Conservation (phyloP, 192 early-diverging fungal genomes). For the Coemansia furcata region DNA sequence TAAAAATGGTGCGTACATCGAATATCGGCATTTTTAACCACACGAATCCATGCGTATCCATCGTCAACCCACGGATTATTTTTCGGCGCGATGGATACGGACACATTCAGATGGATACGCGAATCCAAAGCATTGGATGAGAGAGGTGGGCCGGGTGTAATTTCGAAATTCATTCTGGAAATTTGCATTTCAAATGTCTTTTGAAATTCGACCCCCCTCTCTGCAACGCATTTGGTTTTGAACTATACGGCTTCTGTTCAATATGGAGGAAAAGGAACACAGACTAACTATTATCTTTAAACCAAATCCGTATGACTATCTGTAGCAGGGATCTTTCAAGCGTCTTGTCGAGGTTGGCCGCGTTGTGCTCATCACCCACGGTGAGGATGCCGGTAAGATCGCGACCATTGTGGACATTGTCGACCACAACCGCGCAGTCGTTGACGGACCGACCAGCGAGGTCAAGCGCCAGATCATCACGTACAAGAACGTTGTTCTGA, state of each 20-base stretch:
- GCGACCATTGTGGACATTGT: slow-evolving; percentile 99
- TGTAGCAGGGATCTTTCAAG: slow-evolving; percentile 68
- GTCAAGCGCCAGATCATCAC: slow-evolving; percentile 83
- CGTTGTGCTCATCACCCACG: slow-evolving; percentile 95
- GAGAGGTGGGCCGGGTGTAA: neutral
- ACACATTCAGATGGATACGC: neutral
- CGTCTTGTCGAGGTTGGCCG: slow-evolving; percentile 97
- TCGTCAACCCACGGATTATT: neutral
- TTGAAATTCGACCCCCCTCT: neutral
- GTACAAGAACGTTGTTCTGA: slow-evolving; percentile 91
- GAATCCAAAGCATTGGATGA: neutral
- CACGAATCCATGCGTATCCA: slow-evolving; percentile 8
- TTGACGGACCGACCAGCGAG: slow-evolving; percentile 96
- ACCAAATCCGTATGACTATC: neutral
- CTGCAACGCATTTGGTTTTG: neutral
- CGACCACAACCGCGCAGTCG: slow-evolving; percentile 96
- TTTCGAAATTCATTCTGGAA: neutral
- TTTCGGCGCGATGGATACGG: neutral
- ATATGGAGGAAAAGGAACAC: neutral
- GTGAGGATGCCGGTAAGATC: slow-evolving; percentile 93
- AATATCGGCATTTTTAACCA: neutral
- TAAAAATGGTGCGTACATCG: slow-evolving; percentile 26
- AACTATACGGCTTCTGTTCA: neutral
- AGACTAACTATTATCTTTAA: neutral
- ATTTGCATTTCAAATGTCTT: neutral